Evolutionary conservation across 2,329 filamentous ascomycete genomes (phyloP).

Genomic region (Xylariaceae sp.): DNA sequence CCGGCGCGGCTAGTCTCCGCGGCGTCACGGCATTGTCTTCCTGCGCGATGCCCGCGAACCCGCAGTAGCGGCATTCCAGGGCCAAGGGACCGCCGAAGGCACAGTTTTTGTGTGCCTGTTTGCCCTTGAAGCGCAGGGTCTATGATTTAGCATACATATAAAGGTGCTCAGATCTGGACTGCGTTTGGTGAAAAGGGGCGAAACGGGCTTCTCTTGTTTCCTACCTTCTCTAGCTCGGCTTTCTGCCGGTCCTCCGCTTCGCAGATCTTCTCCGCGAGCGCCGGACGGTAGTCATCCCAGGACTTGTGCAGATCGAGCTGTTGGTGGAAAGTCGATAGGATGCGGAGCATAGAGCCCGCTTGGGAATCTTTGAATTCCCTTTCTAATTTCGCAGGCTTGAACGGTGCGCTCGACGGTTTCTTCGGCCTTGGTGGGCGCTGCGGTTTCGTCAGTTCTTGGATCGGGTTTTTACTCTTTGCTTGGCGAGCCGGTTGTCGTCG

Average conservation of each 20-base stretch:
- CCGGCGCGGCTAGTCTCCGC: conserved; percentile 22
- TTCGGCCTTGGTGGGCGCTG: neutral
- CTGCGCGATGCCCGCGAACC: conserved; percentile 14
- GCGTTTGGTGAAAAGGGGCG: too few species aligned
- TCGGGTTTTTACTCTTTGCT: conserved; percentile 18
- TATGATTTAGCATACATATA: neutral
- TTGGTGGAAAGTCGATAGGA: conserved; percentile 1
- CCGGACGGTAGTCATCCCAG: conserved; percentile 5
- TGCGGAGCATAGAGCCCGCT: conserved; percentile 5
- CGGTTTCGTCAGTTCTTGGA: neutral
- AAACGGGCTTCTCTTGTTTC: too few species aligned
- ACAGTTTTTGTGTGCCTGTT: neutral
- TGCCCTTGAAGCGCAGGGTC: neutral
- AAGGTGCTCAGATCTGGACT: neutral
- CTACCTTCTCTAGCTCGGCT: conserved; percentile 2
- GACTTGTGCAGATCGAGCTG: conserved; percentile 8
- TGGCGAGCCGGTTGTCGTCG: conserved; percentile 24
- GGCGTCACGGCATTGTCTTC: conserved; percentile 3
- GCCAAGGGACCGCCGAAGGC: conserved; percentile 4
- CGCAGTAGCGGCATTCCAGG: conserved; percentile 26
- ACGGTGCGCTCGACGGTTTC: neutral
- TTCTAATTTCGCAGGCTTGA: conserved; percentile 11
- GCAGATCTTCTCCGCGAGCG: conserved; percentile 1
- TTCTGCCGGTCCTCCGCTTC: neutral
- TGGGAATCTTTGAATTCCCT: conserved; percentile 9